Base-by-base conservation (phyloP, 441 rosid species). In the Mallotus repandus region DNA sequence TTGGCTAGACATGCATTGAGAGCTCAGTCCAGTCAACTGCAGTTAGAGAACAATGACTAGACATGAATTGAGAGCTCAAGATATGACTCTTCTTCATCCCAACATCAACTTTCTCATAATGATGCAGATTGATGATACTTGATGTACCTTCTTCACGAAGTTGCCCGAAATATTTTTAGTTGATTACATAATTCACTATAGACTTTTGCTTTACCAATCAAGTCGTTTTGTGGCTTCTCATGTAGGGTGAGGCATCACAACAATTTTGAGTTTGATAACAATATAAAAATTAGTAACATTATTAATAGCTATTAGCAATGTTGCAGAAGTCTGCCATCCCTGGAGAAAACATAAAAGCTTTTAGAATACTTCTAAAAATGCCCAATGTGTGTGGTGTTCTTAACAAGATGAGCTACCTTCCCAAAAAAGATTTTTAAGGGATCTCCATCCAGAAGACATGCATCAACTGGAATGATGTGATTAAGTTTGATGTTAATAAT, bases 351-450 rank as follows among this genome's bases (percentile, higher is more conserved):
- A 11, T 9, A 32, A 7, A 19, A 45, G 19, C 32, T 52, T n/a
- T n/a, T n/a, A n/a, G n/a, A n/a, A n/a, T n/a, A n/a, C n/a, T n/a
- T 63, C 98, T 94, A 97, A 73, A 94, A 94, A 65, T 88, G 91
- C 2, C 91, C 91, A 13, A 88, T 85, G 58, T 88, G 86, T 35
- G 83, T 83, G 1, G 91, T 86, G 79, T 77, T 84, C 62, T 86
- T 89, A 38, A 88, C 91, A 49, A 88, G 91, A 83, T 88, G 89
- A 63, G 91, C 91, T 41, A 89, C 91, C 76, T 86, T 88, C 35
- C 91, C 91, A 12, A 86, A 86, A 76, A 88, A 88, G n/a, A 87
- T 75, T 80, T 87, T 87, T 9, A 86, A 76, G 1, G 91, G 88
- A 79, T 87, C 91, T 45, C 91, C 91, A 74, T 87, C 91, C 45